Conservation (phyloP, 2,329 filamentous ascomycete species). For the Penicillium sp. region DNA sequence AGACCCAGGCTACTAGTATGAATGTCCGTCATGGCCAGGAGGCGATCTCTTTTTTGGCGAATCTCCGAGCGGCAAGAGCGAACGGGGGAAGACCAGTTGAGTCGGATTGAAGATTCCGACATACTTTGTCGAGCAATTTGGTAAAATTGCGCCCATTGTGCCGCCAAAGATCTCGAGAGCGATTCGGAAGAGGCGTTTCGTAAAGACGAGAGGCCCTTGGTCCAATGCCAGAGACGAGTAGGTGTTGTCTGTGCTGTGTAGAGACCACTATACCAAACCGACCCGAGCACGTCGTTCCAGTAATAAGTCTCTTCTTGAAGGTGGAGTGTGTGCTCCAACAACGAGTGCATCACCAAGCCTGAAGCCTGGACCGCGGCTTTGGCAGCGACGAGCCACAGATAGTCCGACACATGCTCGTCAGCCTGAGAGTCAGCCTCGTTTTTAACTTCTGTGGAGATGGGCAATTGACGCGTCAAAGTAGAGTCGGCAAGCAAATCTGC, state of each 20-base stretch:
- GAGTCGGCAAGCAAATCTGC: conserved; percentile 57
- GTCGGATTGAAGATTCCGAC: conserved; percentile 70
- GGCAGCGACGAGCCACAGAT: conserved; percentile 87
- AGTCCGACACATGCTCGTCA: conserved; percentile 67
- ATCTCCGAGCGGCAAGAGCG: conserved; percentile 74
- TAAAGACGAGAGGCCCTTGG: conserved; percentile 63
- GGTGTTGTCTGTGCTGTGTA: conserved; percentile 89
- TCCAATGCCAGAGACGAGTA: conserved; percentile 70
- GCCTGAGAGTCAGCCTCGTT: not conserved
- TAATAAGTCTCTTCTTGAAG: conserved; percentile 90
- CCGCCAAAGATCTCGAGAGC: conserved; percentile 33
- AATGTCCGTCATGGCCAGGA: conserved; percentile 74
- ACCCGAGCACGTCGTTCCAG: conserved; percentile 86
- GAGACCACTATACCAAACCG: conserved; percentile 73
- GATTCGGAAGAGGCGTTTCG: conserved; percentile 10
- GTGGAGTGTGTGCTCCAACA: conserved; percentile 80
- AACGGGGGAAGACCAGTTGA: conserved; percentile 74
- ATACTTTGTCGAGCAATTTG: conserved; percentile 73
- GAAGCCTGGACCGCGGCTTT: conserved; percentile 93
- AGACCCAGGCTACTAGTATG: conserved; percentile 86
- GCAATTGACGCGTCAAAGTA: conserved; percentile 41
- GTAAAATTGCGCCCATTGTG: conserved; percentile 69
- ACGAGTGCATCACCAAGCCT: conserved; percentile 72
- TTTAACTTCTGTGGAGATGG: conserved; percentile 19
- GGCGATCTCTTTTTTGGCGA: conserved; percentile 68